Percentiles rank a stretch among this genome's conserved stretches.
phyloP scores from a whole-genome alignment of 1,139 yeast species.

The Arxiozyma slooffiae region DNA sequence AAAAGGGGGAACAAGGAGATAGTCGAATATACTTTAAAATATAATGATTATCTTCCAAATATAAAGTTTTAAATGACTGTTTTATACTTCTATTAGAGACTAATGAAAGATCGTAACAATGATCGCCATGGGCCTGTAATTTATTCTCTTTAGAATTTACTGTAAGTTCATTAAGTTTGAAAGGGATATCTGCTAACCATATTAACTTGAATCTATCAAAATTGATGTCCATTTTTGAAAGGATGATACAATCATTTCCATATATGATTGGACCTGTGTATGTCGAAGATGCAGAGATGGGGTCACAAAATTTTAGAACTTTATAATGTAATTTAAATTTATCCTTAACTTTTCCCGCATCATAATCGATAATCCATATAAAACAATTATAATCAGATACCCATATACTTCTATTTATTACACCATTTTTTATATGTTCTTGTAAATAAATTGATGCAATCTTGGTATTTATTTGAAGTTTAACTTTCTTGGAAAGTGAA shows the following conservation, averaged over 20 bases:
- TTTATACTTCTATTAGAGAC: not conserved
- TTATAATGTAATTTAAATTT: constrained; percentile 3
- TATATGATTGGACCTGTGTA: not conserved
- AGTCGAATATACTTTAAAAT: not conserved
- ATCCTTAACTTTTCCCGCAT: constrained; percentile 5
- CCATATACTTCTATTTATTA: constrained; percentile 1
- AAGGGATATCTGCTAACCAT: not conserved
- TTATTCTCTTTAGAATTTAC: not conserved
- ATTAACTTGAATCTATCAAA: not conserved
- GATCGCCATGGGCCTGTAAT: not conserved
- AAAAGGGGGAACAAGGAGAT: constrained; percentile 1
- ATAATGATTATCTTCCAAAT: not conserved
- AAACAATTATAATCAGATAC: constrained; percentile 18
- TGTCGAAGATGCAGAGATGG: not conserved
- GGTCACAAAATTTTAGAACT: constrained; percentile 1
- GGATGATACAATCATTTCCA: not conserved
- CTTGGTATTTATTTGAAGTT: not conserved
- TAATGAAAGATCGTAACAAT: not conserved
- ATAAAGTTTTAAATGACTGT: not conserved
- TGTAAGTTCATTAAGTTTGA: not conserved
- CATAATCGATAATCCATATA: constrained; percentile 13
- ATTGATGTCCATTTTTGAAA: not conserved
- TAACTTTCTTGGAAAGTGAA: not conserved
- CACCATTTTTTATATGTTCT: not conserved
- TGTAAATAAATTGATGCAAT: not conserved